A percentile compares a stretch with the other conserved stretches of the same genome.
Evolutionary conservation across 371 early-diverging fungal species (phyloP).

Genomic region (Mucor irregularis): DNA sequence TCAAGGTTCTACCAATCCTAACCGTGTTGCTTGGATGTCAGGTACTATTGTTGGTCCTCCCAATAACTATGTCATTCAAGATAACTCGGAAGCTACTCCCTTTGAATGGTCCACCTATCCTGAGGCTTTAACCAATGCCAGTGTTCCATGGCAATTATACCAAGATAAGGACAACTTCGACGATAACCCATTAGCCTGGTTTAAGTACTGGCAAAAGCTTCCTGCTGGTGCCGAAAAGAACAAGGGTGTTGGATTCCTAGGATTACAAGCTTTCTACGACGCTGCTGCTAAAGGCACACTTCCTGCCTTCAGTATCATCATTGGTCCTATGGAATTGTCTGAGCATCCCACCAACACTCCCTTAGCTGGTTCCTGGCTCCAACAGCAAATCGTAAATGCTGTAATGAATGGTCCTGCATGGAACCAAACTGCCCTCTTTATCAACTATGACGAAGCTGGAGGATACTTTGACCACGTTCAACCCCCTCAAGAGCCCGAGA

Average conservation of each 20-base stretch:
- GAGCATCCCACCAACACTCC: conserved; percentile 32
- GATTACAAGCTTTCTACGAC: conserved; percentile 27
- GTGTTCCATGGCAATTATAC: conserved; percentile 30
- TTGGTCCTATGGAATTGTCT: conserved; percentile 15
- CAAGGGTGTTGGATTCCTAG: conserved; percentile 30
- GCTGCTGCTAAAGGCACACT: conserved; percentile 27
- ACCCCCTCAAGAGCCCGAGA: conserved; percentile 18
- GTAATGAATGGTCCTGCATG: conserved; percentile 23
- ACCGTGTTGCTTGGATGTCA: conserved; percentile 33
- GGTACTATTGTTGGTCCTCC: conserved; percentile 26
- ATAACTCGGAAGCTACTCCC: conserved; percentile 20
- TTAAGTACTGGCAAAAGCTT: conserved; percentile 24
- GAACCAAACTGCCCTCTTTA: conserved; percentile 28
- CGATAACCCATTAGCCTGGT: conserved; percentile 30
- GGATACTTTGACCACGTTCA: conserved; percentile 30
- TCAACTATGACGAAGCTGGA: conserved; percentile 31
- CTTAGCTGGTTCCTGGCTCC: conserved; percentile 31
- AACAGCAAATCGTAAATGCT: conserved; percentile 32
- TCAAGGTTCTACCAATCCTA: conserved; percentile 26
- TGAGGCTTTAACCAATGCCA: conserved; percentile 22
- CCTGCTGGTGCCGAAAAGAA: conserved; percentile 26
- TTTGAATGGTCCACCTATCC: conserved; percentile 29
- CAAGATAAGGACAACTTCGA: conserved; percentile 27
- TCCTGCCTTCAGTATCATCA: conserved; percentile 23
- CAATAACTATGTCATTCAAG: conserved; percentile 21